phyloP scores from a whole-genome alignment of 2,329 filamentous ascomycete species.

The Knufia fluminis region DNA sequence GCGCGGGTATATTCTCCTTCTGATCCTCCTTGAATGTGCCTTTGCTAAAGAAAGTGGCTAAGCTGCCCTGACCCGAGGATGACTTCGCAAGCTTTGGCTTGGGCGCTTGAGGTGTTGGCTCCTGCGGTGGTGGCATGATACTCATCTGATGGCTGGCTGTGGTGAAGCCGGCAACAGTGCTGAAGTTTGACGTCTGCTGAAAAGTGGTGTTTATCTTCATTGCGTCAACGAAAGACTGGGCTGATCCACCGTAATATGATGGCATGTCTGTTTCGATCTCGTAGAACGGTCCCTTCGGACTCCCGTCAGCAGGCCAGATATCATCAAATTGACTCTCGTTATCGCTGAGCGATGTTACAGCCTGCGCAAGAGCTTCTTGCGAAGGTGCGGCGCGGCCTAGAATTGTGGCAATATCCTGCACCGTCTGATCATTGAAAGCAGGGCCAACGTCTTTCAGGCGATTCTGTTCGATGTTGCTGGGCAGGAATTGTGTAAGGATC shows the following conservation, averaged over 20 bases:
- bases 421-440: slow-evolving; percentile 52
- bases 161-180: slow-evolving; percentile 41
- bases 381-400: slow-evolving; percentile 54
- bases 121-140: slow-evolving; percentile 23
- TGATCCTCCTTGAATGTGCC: background rate
- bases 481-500: slow-evolving; percentile 64
- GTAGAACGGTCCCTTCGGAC: slow-evolving; percentile 32
- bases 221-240: slow-evolving; percentile 18
- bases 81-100: slow-evolving; percentile 13
- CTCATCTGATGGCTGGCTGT: slow-evolving; percentile 49
- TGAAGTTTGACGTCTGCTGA: slow-evolving; percentile 26
- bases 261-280: slow-evolving; percentile 30
- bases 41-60: slow-evolving; percentile 44
- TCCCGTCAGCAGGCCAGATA: slow-evolving; percentile 56
- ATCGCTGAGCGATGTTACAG: slow-evolving; percentile 32
- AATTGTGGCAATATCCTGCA: slow-evolving; percentile 62
- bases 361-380: slow-evolving; percentile 45
- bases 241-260: slow-evolving; percentile 15
- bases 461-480: slow-evolving; percentile 43
- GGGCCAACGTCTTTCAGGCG: slow-evolving; percentile 57
- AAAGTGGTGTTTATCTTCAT: slow-evolving; percentile 17
- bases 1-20: background rate
- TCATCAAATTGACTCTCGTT: slow-evolving; percentile 54
- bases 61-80: slow-evolving; percentile 40
- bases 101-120: slow-evolving; percentile 10